A percentile compares a stretch with the other conserved stretches of the same genome.
phyloP scores from a whole-genome alignment of 2,329 filamentous ascomycete species.

The Rhinocladiella similis region DNA sequence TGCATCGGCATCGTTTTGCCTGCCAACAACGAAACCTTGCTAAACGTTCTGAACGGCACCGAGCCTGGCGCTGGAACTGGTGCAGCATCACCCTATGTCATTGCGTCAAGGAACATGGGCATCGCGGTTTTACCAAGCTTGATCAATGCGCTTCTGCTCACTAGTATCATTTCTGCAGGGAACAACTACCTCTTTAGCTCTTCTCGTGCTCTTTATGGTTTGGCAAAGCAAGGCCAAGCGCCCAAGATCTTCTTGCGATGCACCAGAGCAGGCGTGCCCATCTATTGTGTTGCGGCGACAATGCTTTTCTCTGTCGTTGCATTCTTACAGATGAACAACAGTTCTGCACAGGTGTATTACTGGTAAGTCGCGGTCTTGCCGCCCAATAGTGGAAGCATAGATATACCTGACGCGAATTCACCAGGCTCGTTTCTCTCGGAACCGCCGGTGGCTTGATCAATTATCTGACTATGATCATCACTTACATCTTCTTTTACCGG shows the following conservation, averaged over 20 bases:
- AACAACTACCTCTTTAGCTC: conserved; percentile 59
- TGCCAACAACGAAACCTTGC: conserved; percentile 62
- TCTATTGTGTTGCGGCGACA: conserved; percentile 57
- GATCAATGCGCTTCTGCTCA: conserved; percentile 57
- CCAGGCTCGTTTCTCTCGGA: no score
- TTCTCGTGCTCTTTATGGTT: conserved; percentile 53
- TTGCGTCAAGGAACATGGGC: conserved; percentile 59
- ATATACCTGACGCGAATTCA: no score
- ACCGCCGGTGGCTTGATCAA: conserved; percentile 45
- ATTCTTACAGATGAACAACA: conserved; percentile 53
- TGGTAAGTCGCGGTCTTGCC: conserved; percentile 39
- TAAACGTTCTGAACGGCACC: conserved; percentile 31
- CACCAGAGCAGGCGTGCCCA: conserved; percentile 61
- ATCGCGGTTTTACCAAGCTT: conserved; percentile 57
- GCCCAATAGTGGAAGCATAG: no score
- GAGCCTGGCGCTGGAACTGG: conserved; percentile 54
- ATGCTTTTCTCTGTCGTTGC: conserved; percentile 57
- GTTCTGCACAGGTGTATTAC: conserved; percentile 50
- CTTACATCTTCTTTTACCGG: conserved; percentile 59
- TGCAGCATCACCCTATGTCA: conserved; percentile 63
- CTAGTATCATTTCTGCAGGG: conserved; percentile 58
- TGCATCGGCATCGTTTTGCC: conserved; percentile 69
- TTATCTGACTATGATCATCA: conserved; percentile 60
- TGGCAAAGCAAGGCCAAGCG: conserved; percentile 55
- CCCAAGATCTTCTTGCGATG: conserved; percentile 58